Evolutionary conservation across 495 filamentous ascomycete genomes (phyloP).

Genomic region (Penicillium samsonianum): DNA sequence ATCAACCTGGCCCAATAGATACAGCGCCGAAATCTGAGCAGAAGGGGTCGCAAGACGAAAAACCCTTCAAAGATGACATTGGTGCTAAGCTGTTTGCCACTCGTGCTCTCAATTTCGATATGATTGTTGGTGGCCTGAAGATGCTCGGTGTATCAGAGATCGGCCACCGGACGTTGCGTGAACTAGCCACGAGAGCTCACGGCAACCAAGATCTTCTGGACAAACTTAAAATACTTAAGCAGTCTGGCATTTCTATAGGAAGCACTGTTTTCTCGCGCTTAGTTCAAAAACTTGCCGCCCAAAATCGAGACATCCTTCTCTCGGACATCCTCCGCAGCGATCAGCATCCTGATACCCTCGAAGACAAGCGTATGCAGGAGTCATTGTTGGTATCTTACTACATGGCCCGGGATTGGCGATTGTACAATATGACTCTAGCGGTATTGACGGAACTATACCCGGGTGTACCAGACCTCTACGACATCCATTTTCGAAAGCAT

Average conservation of each 20-base stretch:
- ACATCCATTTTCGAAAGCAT: slow-evolving; percentile 49
- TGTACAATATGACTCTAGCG: slow-evolving; percentile 55
- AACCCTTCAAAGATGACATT: slow-evolving; percentile 55
- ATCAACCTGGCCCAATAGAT: neutral
- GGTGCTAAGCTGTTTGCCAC: slow-evolving; percentile 75
- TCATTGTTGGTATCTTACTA: slow-evolving; percentile 54
- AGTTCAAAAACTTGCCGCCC: slow-evolving; percentile 56
- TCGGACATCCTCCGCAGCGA: slow-evolving; percentile 64
- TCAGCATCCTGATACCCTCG: slow-evolving; percentile 73
- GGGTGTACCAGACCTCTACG: slow-evolving; percentile 30
- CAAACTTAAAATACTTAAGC: slow-evolving; percentile 57
- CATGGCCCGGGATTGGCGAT: slow-evolving; percentile 47
- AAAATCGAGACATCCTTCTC: slow-evolving; percentile 58
- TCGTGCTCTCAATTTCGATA: slow-evolving; percentile 62
- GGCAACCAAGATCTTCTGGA: slow-evolving; percentile 52
- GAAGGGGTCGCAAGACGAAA: slow-evolving; percentile 24
- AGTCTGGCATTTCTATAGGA: slow-evolving; percentile 58
- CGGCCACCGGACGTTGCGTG: slow-evolving; percentile 70
- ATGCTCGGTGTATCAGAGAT: slow-evolving; percentile 66
- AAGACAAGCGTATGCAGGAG: slow-evolving; percentile 62
- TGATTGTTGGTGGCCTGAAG: slow-evolving; percentile 61
- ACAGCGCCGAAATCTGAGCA: neutral
- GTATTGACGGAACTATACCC: slow-evolving; percentile 44
- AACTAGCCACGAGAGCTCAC: slow-evolving; percentile 63
- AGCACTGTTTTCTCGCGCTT: slow-evolving; percentile 60